A percentile compares a stretch with the other conserved stretches of the same genome.
Evolutionary conservation across 1,139 yeast genomes (phyloP).

Genomic region (Pichia sp.): DNA sequence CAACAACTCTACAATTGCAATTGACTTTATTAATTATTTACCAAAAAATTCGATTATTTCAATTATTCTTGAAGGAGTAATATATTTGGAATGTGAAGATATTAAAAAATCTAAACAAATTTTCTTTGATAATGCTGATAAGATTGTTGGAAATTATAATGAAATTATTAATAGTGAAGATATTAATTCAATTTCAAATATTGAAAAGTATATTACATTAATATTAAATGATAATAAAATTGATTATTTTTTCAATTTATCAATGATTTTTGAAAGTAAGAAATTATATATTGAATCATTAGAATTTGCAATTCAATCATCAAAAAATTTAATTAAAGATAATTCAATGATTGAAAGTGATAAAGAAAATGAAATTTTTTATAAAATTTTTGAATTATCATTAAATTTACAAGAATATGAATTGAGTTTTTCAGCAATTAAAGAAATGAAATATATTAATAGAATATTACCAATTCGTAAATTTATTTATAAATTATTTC

Average conservation of each 20-base stretch:
- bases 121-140: constrained; percentile 22
- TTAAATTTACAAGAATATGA: constrained; percentile 25
- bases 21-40: constrained; percentile 17
- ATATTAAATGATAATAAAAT: constrained; percentile 18
- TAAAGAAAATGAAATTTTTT: constrained; percentile 20
- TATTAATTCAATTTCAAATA: constrained; percentile 7
- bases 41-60: constrained; percentile 21
- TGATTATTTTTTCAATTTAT: constrained; percentile 23
- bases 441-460: constrained; percentile 21
- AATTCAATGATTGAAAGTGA: constrained; percentile 3
- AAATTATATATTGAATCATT: constrained; percentile 20
- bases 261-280: constrained; percentile 21
- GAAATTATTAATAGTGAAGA: constrained; percentile 9
- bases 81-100: constrained; percentile 22
- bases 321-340: constrained; percentile 17
- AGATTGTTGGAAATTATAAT: constrained; percentile 20
- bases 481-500: constrained; percentile 27
- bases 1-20: constrained; percentile 11
- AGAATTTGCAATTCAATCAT: constrained; percentile 22
- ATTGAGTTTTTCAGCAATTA: constrained; percentile 23
- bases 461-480: constrained; percentile 23
- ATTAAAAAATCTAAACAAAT: constrained; percentile 26
- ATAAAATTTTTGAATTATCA: constrained; percentile 26
- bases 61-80: constrained; percentile 26
- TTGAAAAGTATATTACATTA: constrained; percentile 11